A percentile compares a stretch with the other conserved stretches of the same genome.
These are phyloP conservation scores for Iberis pinnata DNA, from an alignment of 345 rosid species.

Conservation along the genomic window DNA sequence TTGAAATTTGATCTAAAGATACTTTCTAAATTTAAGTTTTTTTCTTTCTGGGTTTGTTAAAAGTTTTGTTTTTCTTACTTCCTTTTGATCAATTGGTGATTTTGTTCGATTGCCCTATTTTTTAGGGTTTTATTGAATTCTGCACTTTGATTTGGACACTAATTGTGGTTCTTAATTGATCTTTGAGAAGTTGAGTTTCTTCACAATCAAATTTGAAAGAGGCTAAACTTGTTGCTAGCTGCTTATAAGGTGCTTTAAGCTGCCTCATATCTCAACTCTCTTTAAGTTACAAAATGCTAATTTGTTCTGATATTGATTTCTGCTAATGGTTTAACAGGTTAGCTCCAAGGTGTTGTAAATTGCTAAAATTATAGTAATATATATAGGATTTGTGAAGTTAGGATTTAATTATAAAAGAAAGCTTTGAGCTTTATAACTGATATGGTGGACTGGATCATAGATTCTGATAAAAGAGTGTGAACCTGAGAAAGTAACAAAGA, in stretches of 20 bases:
- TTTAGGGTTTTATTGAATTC: constrained; percentile 48
- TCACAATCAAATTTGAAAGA: not conserved
- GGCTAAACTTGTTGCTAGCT: constrained; percentile 27
- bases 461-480: constrained; percentile 40
- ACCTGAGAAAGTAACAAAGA: constrained; percentile 25
- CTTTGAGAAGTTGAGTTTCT: too few species aligned
- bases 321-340: constrained; percentile 31
- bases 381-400: constrained; percentile 18
- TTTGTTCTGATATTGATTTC: constrained; percentile 24
- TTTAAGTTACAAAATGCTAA: constrained; percentile 26
- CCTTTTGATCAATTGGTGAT: constrained; percentile 12
- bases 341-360: constrained; percentile 10
- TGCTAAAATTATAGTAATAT: constrained; percentile 13
- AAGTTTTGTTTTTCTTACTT: constrained; percentile 1
- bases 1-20: constrained; percentile 20
- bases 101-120: constrained; percentile 12
- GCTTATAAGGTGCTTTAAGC: constrained; percentile 22
- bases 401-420: constrained; percentile 17
- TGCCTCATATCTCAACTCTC: constrained; percentile 16
- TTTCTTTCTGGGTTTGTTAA: constrained; percentile 12
- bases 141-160: constrained; percentile 30
- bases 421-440: constrained; percentile 35
- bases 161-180: constrained; percentile 28
- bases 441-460: constrained; percentile 57
- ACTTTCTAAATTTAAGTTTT: constrained; percentile 4